Evolutionary conservation across 768 basidiomycete genomes (phyloP).

Genomic region (Podaxis sp.): DNA sequence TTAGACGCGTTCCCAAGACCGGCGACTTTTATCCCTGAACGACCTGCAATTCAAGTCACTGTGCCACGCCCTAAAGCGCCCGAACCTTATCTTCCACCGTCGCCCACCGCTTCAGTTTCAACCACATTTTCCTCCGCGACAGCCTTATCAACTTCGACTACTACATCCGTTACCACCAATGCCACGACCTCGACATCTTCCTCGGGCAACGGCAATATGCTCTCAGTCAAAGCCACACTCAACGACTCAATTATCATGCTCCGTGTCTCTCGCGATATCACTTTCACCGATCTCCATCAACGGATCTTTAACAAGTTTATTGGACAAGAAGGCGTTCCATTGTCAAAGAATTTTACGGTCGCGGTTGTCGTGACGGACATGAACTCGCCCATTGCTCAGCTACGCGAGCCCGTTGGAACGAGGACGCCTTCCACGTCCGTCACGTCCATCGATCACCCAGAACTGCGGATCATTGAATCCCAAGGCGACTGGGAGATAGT

Average conservation of each 20-base stretch:
- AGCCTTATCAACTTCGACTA: constrained; percentile 17
- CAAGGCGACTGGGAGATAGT: constrained; percentile 64
- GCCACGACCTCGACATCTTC: constrained; percentile 29
- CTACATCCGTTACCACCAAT: constrained; percentile 25
- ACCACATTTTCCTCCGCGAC: constrained; percentile 25
- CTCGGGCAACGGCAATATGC: constrained; percentile 22
- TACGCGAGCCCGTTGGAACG: constrained; percentile 10
- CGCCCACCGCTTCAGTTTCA: constrained; percentile 31
- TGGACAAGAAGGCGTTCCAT: constrained; percentile 54
- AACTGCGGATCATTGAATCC: constrained; percentile 50
- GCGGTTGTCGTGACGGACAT: constrained; percentile 41
- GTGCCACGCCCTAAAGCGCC: constrained; percentile 16
- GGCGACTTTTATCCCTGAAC: constrained; percentile 32
- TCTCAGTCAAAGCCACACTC: constrained; percentile 66
- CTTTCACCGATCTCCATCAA: constrained; percentile 54
- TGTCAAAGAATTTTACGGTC: constrained; percentile 56
- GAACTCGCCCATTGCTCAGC: constrained; percentile 11
- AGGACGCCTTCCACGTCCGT: constrained; percentile 33
- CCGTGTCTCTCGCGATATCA: constrained; percentile 45
- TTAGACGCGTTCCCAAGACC: constrained; percentile 45
- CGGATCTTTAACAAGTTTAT: constrained; percentile 67
- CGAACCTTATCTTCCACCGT: constrained; percentile 32
- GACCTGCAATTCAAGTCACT: constrained; percentile 28
- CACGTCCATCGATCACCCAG: constrained; percentile 29
- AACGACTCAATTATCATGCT: constrained; percentile 64